Percentiles rank a stretch among this genome's conserved stretches.
These are phyloP conservation scores for Ambrosia hybrid DNA, from an alignment of 140 eudicot species.

Conservation along the genomic window DNA sequence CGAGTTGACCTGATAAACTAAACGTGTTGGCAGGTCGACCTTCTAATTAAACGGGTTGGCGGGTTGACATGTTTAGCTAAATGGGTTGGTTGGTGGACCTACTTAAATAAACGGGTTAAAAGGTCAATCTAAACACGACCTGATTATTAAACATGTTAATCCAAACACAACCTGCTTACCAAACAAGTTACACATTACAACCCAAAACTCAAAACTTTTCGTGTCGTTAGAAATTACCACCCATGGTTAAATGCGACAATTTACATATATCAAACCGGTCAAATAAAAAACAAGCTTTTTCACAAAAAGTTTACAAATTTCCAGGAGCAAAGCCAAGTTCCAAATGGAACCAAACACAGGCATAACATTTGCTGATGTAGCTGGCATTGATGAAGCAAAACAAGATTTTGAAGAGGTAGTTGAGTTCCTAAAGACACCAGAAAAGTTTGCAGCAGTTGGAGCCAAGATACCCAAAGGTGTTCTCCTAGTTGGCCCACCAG, in stretches of 20 bases:
- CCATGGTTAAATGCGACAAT: neutral
- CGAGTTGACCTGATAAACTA: neutral
- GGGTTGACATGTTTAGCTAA: neutral
- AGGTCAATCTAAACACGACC: neutral
- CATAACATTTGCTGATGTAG: slow-evolving; percentile 71
- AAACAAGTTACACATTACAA: neutral
- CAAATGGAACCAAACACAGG: slow-evolving; percentile 83
- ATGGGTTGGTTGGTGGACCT: neutral
- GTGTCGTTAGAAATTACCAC: too few species aligned
- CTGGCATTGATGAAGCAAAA: slow-evolving; percentile 86
- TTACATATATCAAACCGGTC: neutral
- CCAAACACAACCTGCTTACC: neutral
- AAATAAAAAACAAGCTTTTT: neutral
- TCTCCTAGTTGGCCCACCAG: slow-evolving; percentile 82
- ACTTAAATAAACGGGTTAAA: too few species aligned
- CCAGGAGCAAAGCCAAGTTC: slow-evolving; percentile 85
- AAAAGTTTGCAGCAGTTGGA: slow-evolving; percentile 70
- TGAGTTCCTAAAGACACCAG: slow-evolving; percentile 67
- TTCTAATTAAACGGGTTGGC: neutral
- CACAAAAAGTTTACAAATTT: neutral
- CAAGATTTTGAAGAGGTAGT: slow-evolving; percentile 78
- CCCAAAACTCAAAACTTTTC: neutral
- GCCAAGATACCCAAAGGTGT: slow-evolving; percentile 80
- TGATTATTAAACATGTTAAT: neutral
- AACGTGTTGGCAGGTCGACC: neutral